Evolutionary conservation across 805 yeast genomes (phyloP).

Genomic region (Schizosaccharomyces cryophilus): DNA sequence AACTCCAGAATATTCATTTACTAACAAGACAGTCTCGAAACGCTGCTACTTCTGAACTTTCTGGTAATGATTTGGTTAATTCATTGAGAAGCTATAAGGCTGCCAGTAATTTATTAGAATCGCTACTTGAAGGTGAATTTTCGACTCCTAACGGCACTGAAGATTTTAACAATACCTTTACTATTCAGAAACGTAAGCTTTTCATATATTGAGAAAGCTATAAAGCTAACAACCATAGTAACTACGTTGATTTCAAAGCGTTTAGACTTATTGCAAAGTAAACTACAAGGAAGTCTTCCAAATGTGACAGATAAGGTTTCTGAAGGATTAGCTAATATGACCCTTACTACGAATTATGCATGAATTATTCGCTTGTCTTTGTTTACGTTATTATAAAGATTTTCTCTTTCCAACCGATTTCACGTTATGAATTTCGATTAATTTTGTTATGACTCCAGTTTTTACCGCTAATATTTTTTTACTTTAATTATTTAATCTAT

Average conservation of each 20-base stretch:
- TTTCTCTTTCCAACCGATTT: no score
- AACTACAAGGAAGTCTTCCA: neutral
- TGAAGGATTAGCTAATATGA: neutral
- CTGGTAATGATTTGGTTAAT: conserved; percentile 42
- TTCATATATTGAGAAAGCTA: neutral
- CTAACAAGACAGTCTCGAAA: conserved; percentile 28
- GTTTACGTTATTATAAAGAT: neutral
- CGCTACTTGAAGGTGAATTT: conserved; percentile 23
- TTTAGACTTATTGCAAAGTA: neutral
- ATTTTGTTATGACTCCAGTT: neutral
- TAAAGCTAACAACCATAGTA: neutral
- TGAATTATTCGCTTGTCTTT: neutral
- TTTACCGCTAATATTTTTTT: neutral
- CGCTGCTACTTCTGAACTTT: conserved; percentile 73
- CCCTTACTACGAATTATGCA: neutral
- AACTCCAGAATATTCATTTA: conserved; percentile 18
- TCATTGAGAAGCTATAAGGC: conserved; percentile 81
- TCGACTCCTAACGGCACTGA: neutral
- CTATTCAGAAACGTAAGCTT: neutral
- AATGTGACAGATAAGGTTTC: neutral
- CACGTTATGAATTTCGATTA: neutral
- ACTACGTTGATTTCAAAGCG: neutral
- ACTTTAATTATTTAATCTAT: neutral
- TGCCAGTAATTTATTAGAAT: conserved; percentile 86
- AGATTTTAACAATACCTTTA: neutral